Evolutionary conservation across 306 rosid genomes (phyloP).

Genomic region (Vigna hirtella): DNA sequence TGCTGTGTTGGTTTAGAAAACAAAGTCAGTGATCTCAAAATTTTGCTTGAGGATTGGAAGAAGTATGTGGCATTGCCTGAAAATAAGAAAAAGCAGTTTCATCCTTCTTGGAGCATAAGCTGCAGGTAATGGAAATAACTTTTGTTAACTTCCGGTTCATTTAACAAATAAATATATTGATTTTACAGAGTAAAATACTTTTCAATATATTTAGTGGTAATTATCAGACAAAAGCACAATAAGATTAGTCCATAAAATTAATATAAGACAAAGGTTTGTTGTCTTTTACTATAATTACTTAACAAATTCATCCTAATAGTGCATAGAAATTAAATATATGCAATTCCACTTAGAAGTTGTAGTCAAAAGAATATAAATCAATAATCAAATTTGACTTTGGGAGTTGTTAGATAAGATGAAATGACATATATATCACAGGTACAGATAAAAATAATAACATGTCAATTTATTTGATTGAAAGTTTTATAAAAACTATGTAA

Average conservation of each 20-base stretch:
- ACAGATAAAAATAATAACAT: not conserved
- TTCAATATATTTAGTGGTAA: no score
- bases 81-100: not conserved
- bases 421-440: not conserved
- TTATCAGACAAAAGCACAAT: no score
- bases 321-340: no score
- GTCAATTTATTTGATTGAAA: not conserved
- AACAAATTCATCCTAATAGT: no score
- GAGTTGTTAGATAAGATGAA: conserved; percentile 1
- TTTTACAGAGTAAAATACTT: not conserved
- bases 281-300: not conserved
- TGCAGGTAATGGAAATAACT: conserved; percentile 63
- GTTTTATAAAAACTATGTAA: not conserved
- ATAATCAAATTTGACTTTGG: not conserved
- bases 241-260: not conserved
- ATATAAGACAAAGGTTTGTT: not conserved
- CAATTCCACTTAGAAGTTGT: not conserved
- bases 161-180: not conserved
- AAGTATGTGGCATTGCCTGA: conserved; percentile 49
- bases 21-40: conserved; percentile 72
- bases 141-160: not conserved
- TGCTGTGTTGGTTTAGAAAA: conserved; percentile 80
- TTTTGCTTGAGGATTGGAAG: conserved; percentile 81
- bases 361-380: not conserved
- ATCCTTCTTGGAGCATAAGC: conserved; percentile 62